These are phyloP conservation scores for Neocucurbitaria cava DNA, from an alignment of 2,329 filamentous ascomycete species.

Conservation along the genomic window DNA sequence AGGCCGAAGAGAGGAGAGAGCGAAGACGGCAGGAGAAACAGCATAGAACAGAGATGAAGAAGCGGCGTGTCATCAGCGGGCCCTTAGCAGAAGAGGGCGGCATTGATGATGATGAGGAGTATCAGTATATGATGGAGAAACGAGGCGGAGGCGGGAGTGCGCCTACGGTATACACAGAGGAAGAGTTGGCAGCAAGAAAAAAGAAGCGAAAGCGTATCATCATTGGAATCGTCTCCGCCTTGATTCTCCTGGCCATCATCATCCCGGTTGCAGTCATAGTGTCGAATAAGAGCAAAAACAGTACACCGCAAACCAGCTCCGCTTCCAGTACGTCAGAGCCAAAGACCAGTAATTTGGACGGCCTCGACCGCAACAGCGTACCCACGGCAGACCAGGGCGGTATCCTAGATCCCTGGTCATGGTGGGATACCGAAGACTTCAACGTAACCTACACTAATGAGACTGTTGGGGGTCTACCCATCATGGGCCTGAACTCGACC, in stretches of 20 bases:
- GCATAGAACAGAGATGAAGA: constrained; percentile 39
- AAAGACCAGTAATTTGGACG: constrained; percentile 54
- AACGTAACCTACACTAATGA: constrained; percentile 91
- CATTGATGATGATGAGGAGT: constrained; percentile 52
- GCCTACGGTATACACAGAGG: constrained; percentile 46
- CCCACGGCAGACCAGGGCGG: constrained; percentile 71
- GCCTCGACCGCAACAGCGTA: constrained; percentile 53
- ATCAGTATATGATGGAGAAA: constrained; percentile 50
- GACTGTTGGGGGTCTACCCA: constrained; percentile 82
- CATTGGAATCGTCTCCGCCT: constrained; percentile 44
- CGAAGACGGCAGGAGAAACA: constrained; percentile 51
- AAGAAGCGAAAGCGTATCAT: constrained; percentile 62
- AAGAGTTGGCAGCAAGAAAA: constrained; percentile 45
- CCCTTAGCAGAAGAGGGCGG: constrained; percentile 55
- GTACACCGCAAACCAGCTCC: constrained; percentile 29
- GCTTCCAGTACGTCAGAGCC: constrained; percentile 40
- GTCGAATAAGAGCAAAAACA: constrained; percentile 51
- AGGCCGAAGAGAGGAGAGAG: constrained; percentile 46
- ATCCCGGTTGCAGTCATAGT: constrained; percentile 57
- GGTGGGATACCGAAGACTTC: constrained; percentile 89
- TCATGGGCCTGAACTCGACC: constrained; percentile 85
- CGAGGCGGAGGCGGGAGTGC: constrained; percentile 49
- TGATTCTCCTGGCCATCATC: constrained; percentile 54
- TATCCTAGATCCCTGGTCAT: constrained; percentile 86
- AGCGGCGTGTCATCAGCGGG: constrained; percentile 55